Base-by-base conservation (phyloP, 805 yeast species). In the Ogataea corticis region DNA sequence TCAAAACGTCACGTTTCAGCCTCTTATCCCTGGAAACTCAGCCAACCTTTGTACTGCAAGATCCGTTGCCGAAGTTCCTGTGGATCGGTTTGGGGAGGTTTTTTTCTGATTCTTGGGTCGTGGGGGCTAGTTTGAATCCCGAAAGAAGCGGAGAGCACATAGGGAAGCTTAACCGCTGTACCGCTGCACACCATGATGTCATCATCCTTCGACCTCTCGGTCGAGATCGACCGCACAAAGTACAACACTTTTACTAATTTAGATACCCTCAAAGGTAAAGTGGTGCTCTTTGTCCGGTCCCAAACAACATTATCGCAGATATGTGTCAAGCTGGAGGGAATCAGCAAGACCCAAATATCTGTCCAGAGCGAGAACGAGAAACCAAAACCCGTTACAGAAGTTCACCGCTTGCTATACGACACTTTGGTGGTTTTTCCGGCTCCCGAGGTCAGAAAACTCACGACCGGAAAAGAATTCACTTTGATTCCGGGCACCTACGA, bases 371-470 rank as follows among this genome's bases (percentile, higher is more conserved):
- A 44, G 5, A 45, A 49, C 13, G 48, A 49, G 39, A 36, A 45
- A 19, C 21, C 53, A 3, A 43, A 44, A 32, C 48, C 53, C 2
- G 43, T 48, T 2, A 17, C 28, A 15, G 79, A 73, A 51, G 57
- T 57, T 6, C 83, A 79, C 55, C 70, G 70, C 45, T 61, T 78
- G 9, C 62, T 79, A 16, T 78, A 77, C 51, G 80, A 77, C 43
- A 70, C 79, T 1, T 45, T 55, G 21, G 68, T 77, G 0, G 76
- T 79, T 19, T 79, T 79, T 45, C 83, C 83, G 2, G 79, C 83
- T 0, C 68, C 66, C 12, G 73, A 77, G 42, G 69, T 77, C 11
- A 59, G 79, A 17, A 58, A 64, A 38, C 77, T 74, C 1, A 66
- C 76, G 21, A 62, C 56, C 33, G 65, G 73, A 9, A 68, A 69